Evolutionary conservation across 495 filamentous ascomycete genomes (phyloP).

Genomic region (Trichocladium uniseriatum): DNA sequence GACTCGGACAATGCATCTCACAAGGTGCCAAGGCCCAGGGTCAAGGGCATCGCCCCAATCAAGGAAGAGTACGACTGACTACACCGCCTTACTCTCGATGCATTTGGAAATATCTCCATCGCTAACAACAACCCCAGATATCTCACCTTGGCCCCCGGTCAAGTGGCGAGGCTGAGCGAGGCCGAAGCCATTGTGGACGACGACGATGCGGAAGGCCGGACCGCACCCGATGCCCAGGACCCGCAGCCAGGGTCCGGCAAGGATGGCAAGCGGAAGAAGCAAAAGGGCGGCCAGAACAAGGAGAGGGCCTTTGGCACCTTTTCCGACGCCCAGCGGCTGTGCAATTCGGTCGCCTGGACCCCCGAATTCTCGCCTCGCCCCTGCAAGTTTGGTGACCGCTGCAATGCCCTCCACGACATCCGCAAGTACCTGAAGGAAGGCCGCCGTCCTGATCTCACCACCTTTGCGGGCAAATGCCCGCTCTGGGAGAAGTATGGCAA

Average conservation of each 20-base stretch:
- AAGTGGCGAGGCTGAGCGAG: slow-evolving; percentile 12
- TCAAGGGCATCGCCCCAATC: slow-evolving; percentile 66
- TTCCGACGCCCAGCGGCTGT: slow-evolving; percentile 68
- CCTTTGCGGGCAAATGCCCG: slow-evolving; percentile 67
- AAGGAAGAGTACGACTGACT: slow-evolving; percentile 62
- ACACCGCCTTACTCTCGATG: neutral
- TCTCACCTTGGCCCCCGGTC: slow-evolving; percentile 36
- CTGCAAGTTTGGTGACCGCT: slow-evolving; percentile 69
- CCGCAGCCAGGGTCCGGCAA: slow-evolving; percentile 26
- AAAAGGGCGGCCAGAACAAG: slow-evolving; percentile 74
- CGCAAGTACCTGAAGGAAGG: slow-evolving; percentile 75
- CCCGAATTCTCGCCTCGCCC: slow-evolving; percentile 65
- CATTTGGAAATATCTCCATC: neutral
- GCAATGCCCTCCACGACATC: slow-evolving; percentile 71
- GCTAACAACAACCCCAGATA: slow-evolving; percentile 42
- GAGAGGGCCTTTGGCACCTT: slow-evolving; percentile 75
- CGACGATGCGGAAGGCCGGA: slow-evolving; percentile 56
- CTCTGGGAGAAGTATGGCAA: slow-evolving; percentile 65
- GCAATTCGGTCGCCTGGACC: slow-evolving; percentile 53
- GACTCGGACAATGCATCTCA: neutral
- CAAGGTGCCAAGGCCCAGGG: slow-evolving; percentile 31
- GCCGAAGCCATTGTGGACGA: slow-evolving; percentile 41
- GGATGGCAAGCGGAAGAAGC: slow-evolving; percentile 45
- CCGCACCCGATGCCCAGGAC: slow-evolving; percentile 36
- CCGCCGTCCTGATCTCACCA: slow-evolving; percentile 67